Evolutionary conservation across 805 yeast species (phyloP), one percentile per base, ranked within the genome.

Genomic region (Isabelozyma pseudorhagii): DNA sequence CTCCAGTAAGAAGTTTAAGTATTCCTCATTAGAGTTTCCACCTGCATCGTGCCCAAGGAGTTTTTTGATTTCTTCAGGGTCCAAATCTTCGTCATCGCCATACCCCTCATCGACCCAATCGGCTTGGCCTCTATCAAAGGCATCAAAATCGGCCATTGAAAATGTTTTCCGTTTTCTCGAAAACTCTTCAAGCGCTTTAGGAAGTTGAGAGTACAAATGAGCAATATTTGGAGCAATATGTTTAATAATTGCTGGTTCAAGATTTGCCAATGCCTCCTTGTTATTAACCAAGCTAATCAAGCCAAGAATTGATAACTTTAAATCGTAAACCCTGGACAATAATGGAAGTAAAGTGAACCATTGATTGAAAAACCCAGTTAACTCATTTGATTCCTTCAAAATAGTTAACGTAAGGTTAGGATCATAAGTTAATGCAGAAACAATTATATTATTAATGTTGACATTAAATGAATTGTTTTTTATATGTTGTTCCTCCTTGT

Each of bases 271-370:
- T 14, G 49, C 48, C 1, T 51, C 57, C 38, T 63, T 62, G 50
- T 61, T 62, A 48, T 58, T 74, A 50, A 64, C 60, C 54, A 60
- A 64, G 27, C 59, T 89, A 50, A 92, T 66, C 18, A 87, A 62
- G 0, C 94, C 96, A 54, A 93, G 67, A 2, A 82, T 71, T 0
- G 89, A 82, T 41, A 93, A 67, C 66, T 91, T 92, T 64, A 89
- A 75, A 67, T 93, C 98, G 59, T 79, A 88, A 2, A 89, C 96
- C 51, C 96, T 74, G 18, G 77, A 77, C 56, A 86, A 76, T 27
- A 72, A 68, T 4, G 83, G 79, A 39, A 83, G 69, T 8, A 75
- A 57, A 17, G 77, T 72, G 59, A 87, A 80, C 97, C 97, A 90
- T 47, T 74, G 63, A 25, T 74, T 74, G 58, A 92, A 80, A 57